Evolutionary conservation across 177 flowering plant genomes (phyloP), one percentile per base, ranked within the genome.

Genomic region (Tripterygium wilfordii): DNA sequence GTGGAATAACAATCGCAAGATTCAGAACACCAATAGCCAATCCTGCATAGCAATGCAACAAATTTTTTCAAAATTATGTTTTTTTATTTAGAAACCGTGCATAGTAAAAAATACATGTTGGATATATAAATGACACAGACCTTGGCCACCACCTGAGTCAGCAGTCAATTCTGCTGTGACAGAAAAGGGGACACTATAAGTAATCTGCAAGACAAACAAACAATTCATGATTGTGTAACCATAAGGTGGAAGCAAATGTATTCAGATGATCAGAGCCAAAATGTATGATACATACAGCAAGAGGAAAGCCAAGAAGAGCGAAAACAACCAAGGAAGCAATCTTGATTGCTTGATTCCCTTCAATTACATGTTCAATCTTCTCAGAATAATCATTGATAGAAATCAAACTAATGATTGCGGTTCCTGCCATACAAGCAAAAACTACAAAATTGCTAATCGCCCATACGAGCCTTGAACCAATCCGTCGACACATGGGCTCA

Each of bases 141-240:
- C 98, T 89, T 92, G 98, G 45, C 97, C 98, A 49, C 98, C 98
- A 36, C 95, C 98, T 0, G 89, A 62, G 68, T 86, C 96, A 63
- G 98, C 88, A 53, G 97, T 92, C 63, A 92, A 60, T 61, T 80
- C 90, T 21, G 98, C 96, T 13, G 95, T 86, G 41, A 92, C 70
- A 44, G 97, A 82, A 59, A 86, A 92, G 22, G 98, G 98, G 37
- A 92, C 97, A 53, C 91, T 86, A 30, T 83, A 88, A 16, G 96
- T 92, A 46, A 92, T 80, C 98, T 92, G 83, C 67, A 74, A 54
- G 5, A 53, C n/a, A n/a, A n/a, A n/a, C n/a, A n/a, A n/a, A 35
- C 10, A 35, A 46, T 17, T 25, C 17, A 13, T n/a, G 18, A 28
- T 13, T 23, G 12, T 25, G 5, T 2, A 17, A 25, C 17, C 23